Evolutionary conservation across 2,329 filamentous ascomycete genomes (phyloP).

Genomic region (Stemphylium lycopersici): DNA sequence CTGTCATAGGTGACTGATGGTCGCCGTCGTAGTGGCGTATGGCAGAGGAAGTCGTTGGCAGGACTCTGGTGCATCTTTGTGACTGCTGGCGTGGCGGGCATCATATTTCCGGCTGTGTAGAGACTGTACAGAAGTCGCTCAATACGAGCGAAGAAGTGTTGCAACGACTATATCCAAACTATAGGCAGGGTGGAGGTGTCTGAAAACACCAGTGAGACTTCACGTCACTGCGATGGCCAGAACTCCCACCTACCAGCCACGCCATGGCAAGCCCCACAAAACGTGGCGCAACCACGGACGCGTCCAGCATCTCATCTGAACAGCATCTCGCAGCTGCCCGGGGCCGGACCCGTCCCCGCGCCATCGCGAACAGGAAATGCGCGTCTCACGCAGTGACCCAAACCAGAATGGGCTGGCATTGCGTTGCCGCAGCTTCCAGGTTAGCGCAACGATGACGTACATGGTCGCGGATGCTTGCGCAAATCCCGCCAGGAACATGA

Average conservation of each 20-base stretch:
- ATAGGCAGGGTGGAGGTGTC: background rate
- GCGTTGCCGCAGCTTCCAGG: slow-evolving; percentile 4
- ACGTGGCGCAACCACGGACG: background rate
- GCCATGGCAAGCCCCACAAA: background rate
- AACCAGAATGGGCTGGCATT: background rate
- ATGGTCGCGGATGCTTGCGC: slow-evolving; percentile 11
- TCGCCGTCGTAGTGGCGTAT: background rate
- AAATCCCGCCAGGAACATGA: slow-evolving; percentile 12
- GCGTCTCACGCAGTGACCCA: background rate
- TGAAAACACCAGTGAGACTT: background rate
- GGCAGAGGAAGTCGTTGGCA: background rate
- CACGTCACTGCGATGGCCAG: background rate
- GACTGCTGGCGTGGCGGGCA: too few species aligned
- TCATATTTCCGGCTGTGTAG: too few species aligned
- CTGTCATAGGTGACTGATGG: background rate
- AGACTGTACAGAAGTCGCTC: too few species aligned
- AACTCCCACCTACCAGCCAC: background rate
- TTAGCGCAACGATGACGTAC: slow-evolving; percentile 13
- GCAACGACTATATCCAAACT: background rate
- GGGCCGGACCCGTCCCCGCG: background rate
- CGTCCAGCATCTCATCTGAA: background rate
- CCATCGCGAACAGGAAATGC: slow-evolving; percentile 6
- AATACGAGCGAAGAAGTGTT: too few species aligned
- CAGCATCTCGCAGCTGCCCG: background rate
- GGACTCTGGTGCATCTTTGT: background rate